A percentile compares a stretch with the other conserved stretches of the same genome.
Conservation (phyloP, 805 yeast genomes). For the Candida ponderosae region DNA sequence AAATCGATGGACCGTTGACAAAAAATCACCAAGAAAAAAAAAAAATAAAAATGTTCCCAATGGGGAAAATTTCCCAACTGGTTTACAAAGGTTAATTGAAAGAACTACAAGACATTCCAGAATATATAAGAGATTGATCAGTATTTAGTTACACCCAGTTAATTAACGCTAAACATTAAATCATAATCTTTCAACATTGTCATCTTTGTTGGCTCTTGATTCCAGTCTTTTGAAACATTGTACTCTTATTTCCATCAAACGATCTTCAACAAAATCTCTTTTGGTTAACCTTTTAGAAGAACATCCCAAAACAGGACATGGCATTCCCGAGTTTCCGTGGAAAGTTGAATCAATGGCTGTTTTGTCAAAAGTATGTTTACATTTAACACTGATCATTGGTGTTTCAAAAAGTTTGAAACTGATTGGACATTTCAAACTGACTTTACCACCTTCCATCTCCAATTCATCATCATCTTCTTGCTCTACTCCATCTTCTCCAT, state of each 20-base stretch:
- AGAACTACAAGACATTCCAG: no score
- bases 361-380: slow-evolving; percentile 59
- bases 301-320: slow-evolving; percentile 53
- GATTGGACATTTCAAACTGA: slow-evolving; percentile 64
- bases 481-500: no score
- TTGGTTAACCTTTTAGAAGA: slow-evolving; percentile 26
- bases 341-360: slow-evolving; percentile 33
- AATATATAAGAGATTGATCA: neutral
- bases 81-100: no score
- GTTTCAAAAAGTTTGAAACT: slow-evolving; percentile 40
- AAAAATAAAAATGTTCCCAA: no score
- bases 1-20: no score
- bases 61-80: no score
- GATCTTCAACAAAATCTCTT: slow-evolving; percentile 37
- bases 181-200: slow-evolving; percentile 8
- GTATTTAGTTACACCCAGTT: neutral
- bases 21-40: no score
- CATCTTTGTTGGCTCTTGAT: slow-evolving; percentile 4
- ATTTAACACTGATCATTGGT: slow-evolving; percentile 49
- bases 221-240: slow-evolving; percentile 25
- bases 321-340: slow-evolving; percentile 7
- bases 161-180: neutral
- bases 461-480: slow-evolving; percentile 49
- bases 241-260: slow-evolving; percentile 49
- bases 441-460: slow-evolving; percentile 60